These are phyloP conservation scores for Barnettozyma pratensis DNA, from an alignment of 805 yeast species.

Conservation along the genomic window DNA sequence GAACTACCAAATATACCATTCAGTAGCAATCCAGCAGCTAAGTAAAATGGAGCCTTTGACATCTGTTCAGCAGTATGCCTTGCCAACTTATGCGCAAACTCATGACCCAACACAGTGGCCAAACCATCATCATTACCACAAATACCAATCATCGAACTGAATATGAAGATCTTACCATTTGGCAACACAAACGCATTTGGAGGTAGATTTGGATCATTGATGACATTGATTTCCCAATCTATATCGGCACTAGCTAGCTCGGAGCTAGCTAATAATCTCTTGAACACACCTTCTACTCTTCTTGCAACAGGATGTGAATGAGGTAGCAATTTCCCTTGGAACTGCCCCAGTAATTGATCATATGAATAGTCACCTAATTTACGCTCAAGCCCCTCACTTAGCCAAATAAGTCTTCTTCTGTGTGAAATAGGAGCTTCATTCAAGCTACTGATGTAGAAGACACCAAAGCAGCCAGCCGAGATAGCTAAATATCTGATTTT, in stretches of 20 bases:
- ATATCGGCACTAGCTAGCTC: slow-evolving; percentile 28
- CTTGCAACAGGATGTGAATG: slow-evolving; percentile 51
- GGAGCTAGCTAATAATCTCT: slow-evolving; percentile 56
- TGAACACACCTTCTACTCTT: slow-evolving; percentile 58
- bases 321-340: slow-evolving; percentile 51
- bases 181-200: slow-evolving; percentile 97
- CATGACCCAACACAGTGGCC: slow-evolving; percentile 94
- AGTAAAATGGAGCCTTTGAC: slow-evolving; percentile 69
- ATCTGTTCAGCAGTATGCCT: slow-evolving; percentile 85
- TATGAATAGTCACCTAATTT: slow-evolving; percentile 63
- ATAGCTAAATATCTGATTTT: slow-evolving; percentile 19
- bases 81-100: slow-evolving; percentile 90
- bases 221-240: slow-evolving; percentile 80
- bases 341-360: slow-evolving; percentile 52
- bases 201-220: slow-evolving; percentile 62
- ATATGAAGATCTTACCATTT: slow-evolving; percentile 92
- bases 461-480: slow-evolving; percentile 25
- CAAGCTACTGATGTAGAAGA: slow-evolving; percentile 46
- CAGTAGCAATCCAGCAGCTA: slow-evolving; percentile 45
- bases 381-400: slow-evolving; percentile 60
- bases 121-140: slow-evolving; percentile 82
- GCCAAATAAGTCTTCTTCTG: slow-evolving; percentile 65
- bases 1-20: slow-evolving; percentile 57
- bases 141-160: slow-evolving; percentile 69
- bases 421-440: slow-evolving; percentile 81